Evolutionary conservation across 2,329 filamentous ascomycete species (phyloP).

Genomic region (Paramyrothecium roridum): DNA sequence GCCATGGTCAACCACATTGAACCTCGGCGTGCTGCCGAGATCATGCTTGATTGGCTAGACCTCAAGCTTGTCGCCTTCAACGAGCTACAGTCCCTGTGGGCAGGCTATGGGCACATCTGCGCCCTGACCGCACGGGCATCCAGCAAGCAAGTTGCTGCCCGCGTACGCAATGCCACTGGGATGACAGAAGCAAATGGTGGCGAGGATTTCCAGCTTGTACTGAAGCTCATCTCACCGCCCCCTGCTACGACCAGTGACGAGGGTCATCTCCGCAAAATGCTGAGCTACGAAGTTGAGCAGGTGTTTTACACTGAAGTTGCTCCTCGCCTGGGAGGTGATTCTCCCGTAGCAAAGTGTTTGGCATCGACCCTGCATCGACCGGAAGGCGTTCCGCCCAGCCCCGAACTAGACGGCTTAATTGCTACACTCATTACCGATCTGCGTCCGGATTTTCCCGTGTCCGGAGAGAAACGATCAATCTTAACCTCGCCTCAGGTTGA

Average conservation of each 20-base stretch:
- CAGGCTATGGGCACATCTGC: constrained; percentile 55
- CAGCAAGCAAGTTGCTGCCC: constrained; percentile 11
- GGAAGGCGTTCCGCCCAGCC: constrained; percentile 12
- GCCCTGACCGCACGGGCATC: constrained; percentile 41
- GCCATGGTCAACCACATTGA: constrained; percentile 3
- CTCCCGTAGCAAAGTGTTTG: constrained; percentile 49
- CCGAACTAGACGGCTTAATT: constrained; percentile 34
- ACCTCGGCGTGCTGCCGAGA: constrained; percentile 30
- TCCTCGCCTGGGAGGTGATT: constrained; percentile 36
- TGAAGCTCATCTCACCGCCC: constrained; percentile 60
- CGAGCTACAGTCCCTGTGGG: constrained; percentile 44
- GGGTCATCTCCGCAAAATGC: constrained; percentile 61
- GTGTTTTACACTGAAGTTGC: constrained; percentile 60
- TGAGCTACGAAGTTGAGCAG: constrained; percentile 66
- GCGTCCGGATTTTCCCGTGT: constrained; percentile 48
- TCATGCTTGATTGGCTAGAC: constrained; percentile 34
- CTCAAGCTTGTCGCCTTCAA: constrained; percentile 35
- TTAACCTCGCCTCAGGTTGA: constrained; percentile 45
- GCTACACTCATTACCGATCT: constrained; percentile 60
- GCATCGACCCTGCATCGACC: constrained; percentile 34
- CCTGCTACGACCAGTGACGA: constrained; percentile 39
- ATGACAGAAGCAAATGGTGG: constrained; percentile 6
- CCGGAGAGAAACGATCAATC: constrained; percentile 49
- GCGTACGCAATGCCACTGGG: constrained; percentile 6
- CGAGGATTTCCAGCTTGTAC: constrained; percentile 38